phyloP scores from a whole-genome alignment of 2,329 filamentous ascomycete species.

The Polytolypa hystricis region DNA sequence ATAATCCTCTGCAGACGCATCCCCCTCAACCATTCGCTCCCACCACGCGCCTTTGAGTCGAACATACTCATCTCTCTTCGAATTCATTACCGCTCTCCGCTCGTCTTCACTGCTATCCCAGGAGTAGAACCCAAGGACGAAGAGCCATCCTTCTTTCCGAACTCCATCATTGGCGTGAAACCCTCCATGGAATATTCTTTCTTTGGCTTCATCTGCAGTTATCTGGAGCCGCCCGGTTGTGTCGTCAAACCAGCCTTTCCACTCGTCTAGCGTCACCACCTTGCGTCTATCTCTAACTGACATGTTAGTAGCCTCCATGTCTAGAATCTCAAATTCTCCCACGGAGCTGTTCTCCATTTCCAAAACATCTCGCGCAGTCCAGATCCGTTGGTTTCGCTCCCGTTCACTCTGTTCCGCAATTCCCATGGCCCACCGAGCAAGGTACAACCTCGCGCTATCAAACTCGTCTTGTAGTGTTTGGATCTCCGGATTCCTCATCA shows the following conservation, averaged over 20 bases:
- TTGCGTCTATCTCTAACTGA: constrained; percentile 67
- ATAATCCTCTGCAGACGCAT: constrained; percentile 65
- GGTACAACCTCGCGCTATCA: constrained; percentile 86
- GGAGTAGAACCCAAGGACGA: constrained; percentile 78
- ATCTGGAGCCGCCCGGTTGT: constrained; percentile 62
- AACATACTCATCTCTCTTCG: constrained; percentile 83
- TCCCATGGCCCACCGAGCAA: constrained; percentile 96
- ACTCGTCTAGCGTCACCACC: constrained; percentile 70
- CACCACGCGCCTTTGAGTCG: constrained; percentile 92
- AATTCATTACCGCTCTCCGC: constrained; percentile 69
- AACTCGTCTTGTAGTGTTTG: constrained; percentile 95
- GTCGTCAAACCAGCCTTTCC: constrained; percentile 79
- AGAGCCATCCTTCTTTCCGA: constrained; percentile 93
- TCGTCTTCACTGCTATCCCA: constrained; percentile 89
- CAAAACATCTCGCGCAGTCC: constrained; percentile 84
- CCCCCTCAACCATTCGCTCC: constrained; percentile 78
- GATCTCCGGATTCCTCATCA: constrained; percentile 86
- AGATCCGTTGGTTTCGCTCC: constrained; percentile 75
- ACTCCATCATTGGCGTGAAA: constrained; percentile 82
- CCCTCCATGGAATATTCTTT: constrained; percentile 92
- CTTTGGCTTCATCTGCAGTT: constrained; percentile 87
- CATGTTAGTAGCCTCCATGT: constrained; percentile 61
- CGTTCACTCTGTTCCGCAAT: constrained; percentile 93
- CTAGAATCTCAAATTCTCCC: constrained; percentile 88
- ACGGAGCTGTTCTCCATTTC: constrained; percentile 92